Conservation (phyloP, 257 asterid species). For the Lycium barbarum region DNA sequence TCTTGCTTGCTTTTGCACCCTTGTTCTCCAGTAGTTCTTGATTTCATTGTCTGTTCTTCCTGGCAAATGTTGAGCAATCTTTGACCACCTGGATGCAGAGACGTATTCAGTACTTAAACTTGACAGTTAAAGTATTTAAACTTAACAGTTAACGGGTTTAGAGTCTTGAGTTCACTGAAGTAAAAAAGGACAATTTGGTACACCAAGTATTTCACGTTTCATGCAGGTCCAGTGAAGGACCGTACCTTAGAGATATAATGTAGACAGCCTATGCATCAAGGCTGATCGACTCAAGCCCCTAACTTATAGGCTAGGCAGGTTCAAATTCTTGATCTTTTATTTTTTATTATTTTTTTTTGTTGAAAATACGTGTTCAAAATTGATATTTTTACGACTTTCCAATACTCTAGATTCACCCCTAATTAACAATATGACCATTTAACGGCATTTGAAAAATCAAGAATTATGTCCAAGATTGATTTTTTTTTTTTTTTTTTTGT, state of each 20-base stretch:
- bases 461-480: neutral
- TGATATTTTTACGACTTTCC: no score
- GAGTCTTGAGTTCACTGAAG: neutral
- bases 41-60: conserved; percentile 92
- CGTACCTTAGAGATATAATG: no score
- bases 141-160: neutral
- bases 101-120: neutral
- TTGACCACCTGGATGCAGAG: conserved; percentile 66
- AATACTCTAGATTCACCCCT: neutral
- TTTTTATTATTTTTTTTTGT: no score
- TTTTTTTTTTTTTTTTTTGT: neutral
- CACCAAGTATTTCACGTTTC: no score
- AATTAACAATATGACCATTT: neutral
- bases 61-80: conserved; percentile 75
- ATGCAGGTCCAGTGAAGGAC: no score
- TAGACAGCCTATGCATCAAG: neutral
- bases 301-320: neutral
- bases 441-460: neutral
- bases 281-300: neutral
- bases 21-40: conserved; percentile 90
- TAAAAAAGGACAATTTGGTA: neutral
- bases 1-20: conserved; percentile 88
- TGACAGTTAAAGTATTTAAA: neutral
- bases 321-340: no score
- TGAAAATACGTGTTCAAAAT: no score